phyloP scores from a whole-genome alignment of 2,329 filamentous ascomycete species.

The Neospermospora avenae region DNA sequence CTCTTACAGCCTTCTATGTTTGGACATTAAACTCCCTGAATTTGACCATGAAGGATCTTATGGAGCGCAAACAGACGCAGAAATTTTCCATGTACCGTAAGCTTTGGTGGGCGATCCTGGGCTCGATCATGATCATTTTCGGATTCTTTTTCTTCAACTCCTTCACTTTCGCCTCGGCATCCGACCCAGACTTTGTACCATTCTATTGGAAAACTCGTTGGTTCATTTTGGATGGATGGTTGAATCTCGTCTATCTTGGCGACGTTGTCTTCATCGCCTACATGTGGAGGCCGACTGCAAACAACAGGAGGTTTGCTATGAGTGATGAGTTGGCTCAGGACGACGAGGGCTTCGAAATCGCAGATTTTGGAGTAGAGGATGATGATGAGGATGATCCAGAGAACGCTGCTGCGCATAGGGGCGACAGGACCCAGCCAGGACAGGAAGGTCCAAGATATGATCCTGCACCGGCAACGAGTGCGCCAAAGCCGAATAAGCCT shows the following conservation, averaged over 20 bases:
- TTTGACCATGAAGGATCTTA: slow-evolving; percentile 91
- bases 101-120: slow-evolving; percentile 95
- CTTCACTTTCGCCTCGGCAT: slow-evolving; percentile 84
- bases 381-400: slow-evolving; percentile 59
- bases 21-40: slow-evolving; percentile 98
- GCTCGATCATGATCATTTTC: slow-evolving; percentile 92
- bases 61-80: slow-evolving; percentile 86
- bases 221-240: slow-evolving; percentile 97
- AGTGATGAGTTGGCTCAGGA: slow-evolving; percentile 98
- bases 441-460: slow-evolving; percentile 37
- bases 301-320: slow-evolving; percentile 97
- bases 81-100: slow-evolving; percentile 98
- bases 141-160: slow-evolving; percentile 99
- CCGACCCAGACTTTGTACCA: slow-evolving; percentile 85
- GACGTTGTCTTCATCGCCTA: slow-evolving; percentile 94
- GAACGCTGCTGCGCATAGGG: slow-evolving; percentile 41
- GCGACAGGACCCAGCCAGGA: slow-evolving; percentile 42
- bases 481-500: slow-evolving; percentile 38
- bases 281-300: slow-evolving; percentile 92
- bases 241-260: slow-evolving; percentile 92
- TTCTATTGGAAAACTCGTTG: slow-evolving; percentile 96
- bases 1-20: slow-evolving; percentile 94
- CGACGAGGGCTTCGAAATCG: slow-evolving; percentile 96
- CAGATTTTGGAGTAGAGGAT: slow-evolving; percentile 73
- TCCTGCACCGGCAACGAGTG: slow-evolving; percentile 29